Evolutionary conservation across 1,284 basidiomycete species (phyloP).

Genomic region (Spongispora temasekensis): DNA sequence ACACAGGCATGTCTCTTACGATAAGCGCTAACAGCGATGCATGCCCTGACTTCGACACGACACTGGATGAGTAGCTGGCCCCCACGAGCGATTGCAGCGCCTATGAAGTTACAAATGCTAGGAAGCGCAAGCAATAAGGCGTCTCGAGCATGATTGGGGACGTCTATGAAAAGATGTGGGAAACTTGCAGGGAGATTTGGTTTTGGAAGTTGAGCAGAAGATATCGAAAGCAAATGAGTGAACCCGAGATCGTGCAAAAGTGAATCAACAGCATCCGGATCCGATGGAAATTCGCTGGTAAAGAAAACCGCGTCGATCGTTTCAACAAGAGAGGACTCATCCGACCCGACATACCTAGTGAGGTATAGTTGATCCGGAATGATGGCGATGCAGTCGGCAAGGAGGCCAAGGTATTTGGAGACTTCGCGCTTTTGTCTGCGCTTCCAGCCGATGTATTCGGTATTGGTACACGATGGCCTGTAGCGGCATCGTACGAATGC

Average conservation of each 20-base stretch:
- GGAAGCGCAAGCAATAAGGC: conserved; percentile 47
- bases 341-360: conserved; percentile 43
- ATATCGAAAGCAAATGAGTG: conserved; percentile 53
- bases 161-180: conserved; percentile 43
- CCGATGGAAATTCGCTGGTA: conserved; percentile 54
- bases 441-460: conserved; percentile 56
- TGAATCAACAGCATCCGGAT: conserved; percentile 49
- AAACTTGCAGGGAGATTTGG: conserved; percentile 34
- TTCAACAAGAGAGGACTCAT: not conserved
- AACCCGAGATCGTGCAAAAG: conserved; percentile 50
- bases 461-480: conserved; percentile 42
- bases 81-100: conserved; percentile 39
- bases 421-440: conserved; percentile 53
- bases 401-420: conserved; percentile 48
- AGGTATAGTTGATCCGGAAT: conserved; percentile 49
- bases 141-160: conserved; percentile 39
- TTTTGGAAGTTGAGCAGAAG: conserved; percentile 45
- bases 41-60: conserved; percentile 49
- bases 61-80: conserved; percentile 70
- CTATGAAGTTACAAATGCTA: conserved; percentile 45
- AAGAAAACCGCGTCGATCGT: conserved; percentile 1
- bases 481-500: conserved; percentile 53
- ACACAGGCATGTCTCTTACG: conserved; percentile 42
- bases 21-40: conserved; percentile 65
- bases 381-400: conserved; percentile 51